phyloP scores from a whole-genome alignment of 345 rosid species.

The Pistacia atlantica region DNA sequence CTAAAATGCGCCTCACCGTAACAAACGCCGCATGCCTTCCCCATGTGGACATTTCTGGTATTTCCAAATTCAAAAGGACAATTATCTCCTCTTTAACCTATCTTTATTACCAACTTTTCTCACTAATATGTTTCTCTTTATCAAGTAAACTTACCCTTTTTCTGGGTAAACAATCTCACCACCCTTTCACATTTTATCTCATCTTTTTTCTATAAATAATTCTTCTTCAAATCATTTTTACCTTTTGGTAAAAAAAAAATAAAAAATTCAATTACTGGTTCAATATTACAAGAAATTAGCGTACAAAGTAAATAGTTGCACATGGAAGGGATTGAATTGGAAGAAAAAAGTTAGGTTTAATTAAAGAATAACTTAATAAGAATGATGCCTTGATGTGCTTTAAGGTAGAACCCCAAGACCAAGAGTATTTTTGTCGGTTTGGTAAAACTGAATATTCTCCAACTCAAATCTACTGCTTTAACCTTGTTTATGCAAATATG shows the following conservation, averaged over 20 bases:
- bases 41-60: slow-evolving; percentile 14
- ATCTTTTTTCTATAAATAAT: too few species aligned
- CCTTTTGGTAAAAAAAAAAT: too few species aligned
- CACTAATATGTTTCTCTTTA: not conserved
- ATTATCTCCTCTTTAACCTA: not conserved
- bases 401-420: slow-evolving; percentile 23
- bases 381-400: slow-evolving; percentile 29
- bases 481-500: not conserved
- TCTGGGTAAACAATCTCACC: too few species aligned
- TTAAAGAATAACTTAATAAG: not conserved
- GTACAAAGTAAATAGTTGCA: not conserved
- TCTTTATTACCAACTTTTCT: too few species aligned
- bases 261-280: too few species aligned
- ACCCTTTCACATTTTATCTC: too few species aligned
- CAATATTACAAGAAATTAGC: too few species aligned
- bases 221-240: too few species aligned
- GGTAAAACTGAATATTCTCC: slow-evolving; percentile 67
- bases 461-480: slow-evolving; percentile 10
- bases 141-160: too few species aligned
- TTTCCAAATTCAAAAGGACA: not conserved
- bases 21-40: slow-evolving; percentile 22
- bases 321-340: not conserved
- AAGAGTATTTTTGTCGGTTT: slow-evolving; percentile 68
- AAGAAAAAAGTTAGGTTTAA: not conserved
- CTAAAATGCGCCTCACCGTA: slow-evolving; percentile 33